A percentile compares a stretch with the other conserved stretches of the same genome.
Conservation (phyloP, 2,329 filamentous ascomycete genomes). For the Monilinia fructigena region DNA sequence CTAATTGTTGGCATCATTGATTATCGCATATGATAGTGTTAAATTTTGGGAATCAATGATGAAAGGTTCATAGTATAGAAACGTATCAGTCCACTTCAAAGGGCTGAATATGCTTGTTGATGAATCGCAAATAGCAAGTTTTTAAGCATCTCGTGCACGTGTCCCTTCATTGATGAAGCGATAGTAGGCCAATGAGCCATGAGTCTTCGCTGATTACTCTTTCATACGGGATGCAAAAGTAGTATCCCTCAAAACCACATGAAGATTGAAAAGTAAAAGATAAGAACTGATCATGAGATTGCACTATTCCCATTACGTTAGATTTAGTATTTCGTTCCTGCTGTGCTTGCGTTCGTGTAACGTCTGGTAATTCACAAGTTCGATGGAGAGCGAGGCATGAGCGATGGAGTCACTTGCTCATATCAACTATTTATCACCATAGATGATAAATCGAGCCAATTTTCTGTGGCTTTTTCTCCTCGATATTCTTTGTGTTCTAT, state of each 20-base stretch:
- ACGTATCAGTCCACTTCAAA: too few relatives aligned
- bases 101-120: too few relatives aligned
- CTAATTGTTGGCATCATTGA: not conserved
- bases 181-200: too few relatives aligned
- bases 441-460: not conserved
- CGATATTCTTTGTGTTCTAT: not conserved
- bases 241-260: too few relatives aligned
- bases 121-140: too few relatives aligned
- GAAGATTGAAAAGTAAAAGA: too few relatives aligned
- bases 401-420: not conserved
- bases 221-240: too few relatives aligned
- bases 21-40: not conserved
- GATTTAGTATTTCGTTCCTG: not conserved
- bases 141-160: too few relatives aligned
- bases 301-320: not conserved
- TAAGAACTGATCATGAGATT: too few relatives aligned
- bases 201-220: too few relatives aligned
- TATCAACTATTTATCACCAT: not conserved
- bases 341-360: not conserved
- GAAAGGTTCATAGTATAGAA: too few relatives aligned
- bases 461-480: not conserved
- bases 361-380: not conserved
- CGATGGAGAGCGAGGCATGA: not conserved
- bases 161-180: too few relatives aligned
- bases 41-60: not conserved